Evolutionary conservation across 176 grass and related monocot species (phyloP).

Genomic region (Oropetium thomaeum): DNA sequence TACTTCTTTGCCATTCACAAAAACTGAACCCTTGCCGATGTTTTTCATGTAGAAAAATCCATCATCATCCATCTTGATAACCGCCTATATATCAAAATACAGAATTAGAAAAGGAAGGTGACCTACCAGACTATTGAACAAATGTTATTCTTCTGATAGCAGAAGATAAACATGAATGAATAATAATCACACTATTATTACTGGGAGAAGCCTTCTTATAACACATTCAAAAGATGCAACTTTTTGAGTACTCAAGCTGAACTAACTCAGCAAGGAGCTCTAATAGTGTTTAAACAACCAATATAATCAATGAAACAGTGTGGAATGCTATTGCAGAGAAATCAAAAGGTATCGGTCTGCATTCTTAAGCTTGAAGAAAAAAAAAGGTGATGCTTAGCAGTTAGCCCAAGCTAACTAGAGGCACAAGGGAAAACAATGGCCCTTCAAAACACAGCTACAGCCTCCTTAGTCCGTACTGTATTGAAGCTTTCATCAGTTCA

Average conservation of each 20-base stretch:
- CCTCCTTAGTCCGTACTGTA: neutral
- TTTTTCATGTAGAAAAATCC: constrained; percentile 71
- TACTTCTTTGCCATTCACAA: constrained; percentile 85
- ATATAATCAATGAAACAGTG: too few relatives aligned
- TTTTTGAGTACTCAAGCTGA: too few relatives aligned
- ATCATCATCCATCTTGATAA: constrained; percentile 67
- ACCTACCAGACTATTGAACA: neutral
- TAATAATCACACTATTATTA: neutral
- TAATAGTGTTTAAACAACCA: too few relatives aligned
- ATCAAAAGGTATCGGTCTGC: neutral
- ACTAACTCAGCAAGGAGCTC: neutral
- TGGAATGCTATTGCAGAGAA: too few relatives aligned
- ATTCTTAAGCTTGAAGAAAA: neutral
- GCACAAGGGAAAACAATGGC: constrained; percentile 11
- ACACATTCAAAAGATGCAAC: too few relatives aligned
- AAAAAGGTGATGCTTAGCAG: neutral
- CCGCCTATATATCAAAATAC: constrained; percentile 39
- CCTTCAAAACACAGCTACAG: neutral
- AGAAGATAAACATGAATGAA: too few relatives aligned
- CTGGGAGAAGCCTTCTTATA: too few relatives aligned
- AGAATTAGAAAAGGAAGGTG: neutral
- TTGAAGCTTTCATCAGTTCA: neutral
- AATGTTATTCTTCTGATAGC: neutral
- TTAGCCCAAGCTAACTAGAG: neutral
- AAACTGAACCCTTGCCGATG: constrained; percentile 60